A percentile compares a stretch with the other conserved stretches of the same genome.
Conservation (phyloP, 1,139 yeast species). For the Debaryomyces sp. region DNA sequence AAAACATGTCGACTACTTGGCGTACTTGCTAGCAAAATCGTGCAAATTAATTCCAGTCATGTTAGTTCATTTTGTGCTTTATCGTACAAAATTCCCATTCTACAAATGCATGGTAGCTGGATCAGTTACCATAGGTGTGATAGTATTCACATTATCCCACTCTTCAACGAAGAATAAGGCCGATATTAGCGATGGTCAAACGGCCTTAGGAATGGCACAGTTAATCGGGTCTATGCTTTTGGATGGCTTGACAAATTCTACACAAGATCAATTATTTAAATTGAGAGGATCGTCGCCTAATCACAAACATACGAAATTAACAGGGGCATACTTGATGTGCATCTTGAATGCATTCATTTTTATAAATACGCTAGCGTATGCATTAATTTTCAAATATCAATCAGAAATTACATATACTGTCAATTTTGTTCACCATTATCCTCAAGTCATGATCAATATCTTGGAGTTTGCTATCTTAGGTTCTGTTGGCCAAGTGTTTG, state of each 20-base stretch:
- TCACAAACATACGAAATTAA: constrained; percentile 18
- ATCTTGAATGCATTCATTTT: constrained; percentile 67
- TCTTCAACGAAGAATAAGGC: constrained; percentile 17
- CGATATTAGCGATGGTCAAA: constrained; percentile 41
- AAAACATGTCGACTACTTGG: constrained; percentile 82
- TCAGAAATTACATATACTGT: constrained; percentile 52
- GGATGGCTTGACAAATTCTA: constrained; percentile 91
- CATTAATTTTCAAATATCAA: constrained; percentile 42
- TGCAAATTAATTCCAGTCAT: constrained; percentile 93
- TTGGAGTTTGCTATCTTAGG: constrained; percentile 76
- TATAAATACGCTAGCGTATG: constrained; percentile 40
- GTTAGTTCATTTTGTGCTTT: constrained; percentile 75
- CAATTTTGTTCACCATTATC: constrained; percentile 44
- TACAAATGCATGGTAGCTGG: constrained; percentile 79
- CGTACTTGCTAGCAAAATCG: constrained; percentile 84
- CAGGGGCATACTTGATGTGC: constrained; percentile 87
- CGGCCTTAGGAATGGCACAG: constrained; percentile 59
- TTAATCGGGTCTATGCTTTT: constrained; percentile 67
- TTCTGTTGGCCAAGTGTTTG: constrained; percentile 89
- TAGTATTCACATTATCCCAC: constrained; percentile 65
- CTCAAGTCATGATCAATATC: constrained; percentile 58
- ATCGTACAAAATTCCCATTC: constrained; percentile 69
- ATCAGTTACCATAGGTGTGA: constrained; percentile 79
- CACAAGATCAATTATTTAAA: constrained; percentile 84
- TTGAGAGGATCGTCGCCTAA: constrained; percentile 17